Conservation (phyloP, 108 stramenopile species). For the Pseudonitzschia multistriata region DNA sequence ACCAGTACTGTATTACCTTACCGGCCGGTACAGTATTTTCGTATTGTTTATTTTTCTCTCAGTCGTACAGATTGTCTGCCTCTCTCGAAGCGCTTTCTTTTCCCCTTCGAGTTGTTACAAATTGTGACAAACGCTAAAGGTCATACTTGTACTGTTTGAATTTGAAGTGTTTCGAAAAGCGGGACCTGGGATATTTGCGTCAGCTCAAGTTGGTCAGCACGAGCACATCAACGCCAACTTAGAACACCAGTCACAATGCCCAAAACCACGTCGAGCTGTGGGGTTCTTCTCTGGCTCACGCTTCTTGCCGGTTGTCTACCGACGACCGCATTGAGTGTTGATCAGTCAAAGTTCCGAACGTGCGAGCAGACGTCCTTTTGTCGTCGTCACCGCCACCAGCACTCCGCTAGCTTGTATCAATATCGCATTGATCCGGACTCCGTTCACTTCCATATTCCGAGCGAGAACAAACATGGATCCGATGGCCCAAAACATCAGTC, state of each 20-base stretch:
- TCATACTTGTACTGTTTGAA: no score
- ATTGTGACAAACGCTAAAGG: no score
- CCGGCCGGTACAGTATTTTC: no score
- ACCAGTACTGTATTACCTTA: no score
- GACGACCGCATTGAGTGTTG: conserved; percentile 66
- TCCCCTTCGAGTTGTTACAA: no score
- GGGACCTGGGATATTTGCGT: no score
- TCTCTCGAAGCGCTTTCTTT: no score
- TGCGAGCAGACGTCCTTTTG: conserved; percentile 98
- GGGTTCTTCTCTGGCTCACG: not conserved
- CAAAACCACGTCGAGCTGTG: not conserved
- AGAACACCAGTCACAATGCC: not conserved
- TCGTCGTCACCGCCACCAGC: conserved; percentile 81
- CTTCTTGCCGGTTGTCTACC: not conserved
- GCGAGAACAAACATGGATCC: not conserved
- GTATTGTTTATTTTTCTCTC: no score
- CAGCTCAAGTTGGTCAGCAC: no score
- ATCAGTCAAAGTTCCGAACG: conserved; percentile 96
- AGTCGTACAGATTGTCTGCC: no score
- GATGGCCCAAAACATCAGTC: not conserved
- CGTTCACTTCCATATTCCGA: conserved; percentile 52
- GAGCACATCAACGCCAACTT: no score
- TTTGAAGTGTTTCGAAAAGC: no score
- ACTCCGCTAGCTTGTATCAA: conserved; percentile 50
- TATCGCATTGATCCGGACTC: conserved; percentile 58